Evolutionary conservation across 2,329 filamentous ascomycete species (phyloP).

Genomic region (Penicillium sp.): DNA sequence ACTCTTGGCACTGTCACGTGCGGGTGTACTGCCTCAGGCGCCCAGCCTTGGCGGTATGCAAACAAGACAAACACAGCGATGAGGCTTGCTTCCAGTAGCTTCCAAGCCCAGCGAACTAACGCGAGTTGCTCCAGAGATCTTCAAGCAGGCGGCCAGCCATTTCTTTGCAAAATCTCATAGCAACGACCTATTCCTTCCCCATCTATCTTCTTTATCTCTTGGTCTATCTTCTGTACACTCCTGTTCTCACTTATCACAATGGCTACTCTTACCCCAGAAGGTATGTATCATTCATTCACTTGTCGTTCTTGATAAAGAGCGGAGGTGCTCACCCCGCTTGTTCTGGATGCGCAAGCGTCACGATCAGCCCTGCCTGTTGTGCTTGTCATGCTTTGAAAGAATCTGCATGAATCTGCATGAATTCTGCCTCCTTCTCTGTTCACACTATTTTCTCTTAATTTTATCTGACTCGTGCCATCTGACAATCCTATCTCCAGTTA

Average conservation of each 20-base stretch:
- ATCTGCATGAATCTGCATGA: not conserved
- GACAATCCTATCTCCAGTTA: constrained; percentile 55
- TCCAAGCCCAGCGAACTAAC: constrained; percentile 23
- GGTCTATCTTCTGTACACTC: constrained; percentile 6
- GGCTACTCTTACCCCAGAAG: constrained; percentile 43
- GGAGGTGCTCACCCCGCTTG: constrained; percentile 8
- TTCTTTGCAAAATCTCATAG: not conserved
- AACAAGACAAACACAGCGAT: constrained; percentile 30
- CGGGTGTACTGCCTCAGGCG: constrained; percentile 23
- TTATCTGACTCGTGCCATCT: not conserved
- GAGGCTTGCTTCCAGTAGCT: constrained; percentile 42
- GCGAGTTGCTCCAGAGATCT: not conserved
- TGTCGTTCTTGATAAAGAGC: not conserved
- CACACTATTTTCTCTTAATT: not conserved
- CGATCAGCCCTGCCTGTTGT: constrained; percentile 4
- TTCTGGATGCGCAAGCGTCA: constrained; percentile 11
- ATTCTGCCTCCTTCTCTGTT: not conserved
- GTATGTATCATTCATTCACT: constrained; percentile 31
- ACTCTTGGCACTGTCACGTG: constrained; percentile 21
- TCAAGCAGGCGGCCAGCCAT: constrained; percentile 1
- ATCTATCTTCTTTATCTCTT: constrained; percentile 4
- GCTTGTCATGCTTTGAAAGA: not conserved
- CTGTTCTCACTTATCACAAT: constrained; percentile 20
- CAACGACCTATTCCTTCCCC: not conserved
- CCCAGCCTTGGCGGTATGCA: constrained; percentile 16